These are phyloP conservation scores for Clohesyomyces aquaticus DNA, from an alignment of 495 filamentous ascomycete genomes.

Conservation along the genomic window DNA sequence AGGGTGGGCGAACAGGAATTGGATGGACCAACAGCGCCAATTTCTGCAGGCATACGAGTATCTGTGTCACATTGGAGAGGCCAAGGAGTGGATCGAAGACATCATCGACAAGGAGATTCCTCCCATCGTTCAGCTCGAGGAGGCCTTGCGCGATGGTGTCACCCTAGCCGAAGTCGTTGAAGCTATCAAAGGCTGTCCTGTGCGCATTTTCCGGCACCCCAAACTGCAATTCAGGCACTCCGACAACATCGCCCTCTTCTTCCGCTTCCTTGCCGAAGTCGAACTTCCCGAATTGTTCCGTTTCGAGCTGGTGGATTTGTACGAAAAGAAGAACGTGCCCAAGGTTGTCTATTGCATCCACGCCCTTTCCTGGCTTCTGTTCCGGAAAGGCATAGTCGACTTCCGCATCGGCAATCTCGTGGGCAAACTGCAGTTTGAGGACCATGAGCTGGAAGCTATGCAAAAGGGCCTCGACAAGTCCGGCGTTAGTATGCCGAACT, in stretches of 20 bases:
- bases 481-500: slow-evolving; percentile 94
- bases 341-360: slow-evolving; percentile 99
- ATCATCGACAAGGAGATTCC: slow-evolving; percentile 87
- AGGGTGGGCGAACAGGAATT: slow-evolving; percentile 84
- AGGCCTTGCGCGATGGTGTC: slow-evolving; percentile 89
- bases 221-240: slow-evolving; percentile 94
- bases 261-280: slow-evolving; percentile 88
- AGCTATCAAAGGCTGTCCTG: slow-evolving; percentile 70
- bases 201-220: slow-evolving; percentile 81
- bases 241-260: slow-evolving; percentile 95
- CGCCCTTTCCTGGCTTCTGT: slow-evolving; percentile 92
- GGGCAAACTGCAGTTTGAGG: slow-evolving; percentile 94
- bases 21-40: slow-evolving; percentile 98
- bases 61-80: slow-evolving; percentile 98
- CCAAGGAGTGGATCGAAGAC: slow-evolving; percentile 98
- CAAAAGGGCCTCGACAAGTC: slow-evolving; percentile 96
- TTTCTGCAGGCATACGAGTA: slow-evolving; percentile 99
- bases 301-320: slow-evolving; percentile 96
- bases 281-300: slow-evolving; percentile 96
- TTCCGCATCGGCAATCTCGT: slow-evolving; percentile 99
- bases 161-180: slow-evolving; percentile 97
- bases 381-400: slow-evolving; percentile 88
- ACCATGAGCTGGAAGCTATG: slow-evolving; percentile 94
- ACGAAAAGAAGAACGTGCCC: slow-evolving; percentile 99
- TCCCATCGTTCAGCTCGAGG: slow-evolving; percentile 93